Evolutionary conservation across 1,139 yeast genomes (phyloP).

Genomic region (Kluyveromyces sp.): DNA sequence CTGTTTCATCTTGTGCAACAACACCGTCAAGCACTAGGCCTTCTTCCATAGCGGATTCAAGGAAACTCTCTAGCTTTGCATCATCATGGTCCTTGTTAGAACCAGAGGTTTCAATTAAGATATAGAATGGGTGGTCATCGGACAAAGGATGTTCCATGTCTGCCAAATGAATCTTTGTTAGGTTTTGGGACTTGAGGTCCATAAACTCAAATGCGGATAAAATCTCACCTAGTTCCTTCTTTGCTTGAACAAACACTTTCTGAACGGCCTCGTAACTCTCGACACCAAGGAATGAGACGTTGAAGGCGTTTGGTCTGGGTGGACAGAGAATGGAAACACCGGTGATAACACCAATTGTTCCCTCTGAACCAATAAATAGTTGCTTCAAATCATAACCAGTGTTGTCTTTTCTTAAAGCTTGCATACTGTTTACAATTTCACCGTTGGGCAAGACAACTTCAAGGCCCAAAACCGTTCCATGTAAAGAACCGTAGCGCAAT

Average conservation of each 20-base stretch:
- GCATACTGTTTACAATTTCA: slow-evolving; percentile 65
- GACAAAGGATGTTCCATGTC: slow-evolving; percentile 68
- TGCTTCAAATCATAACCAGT: slow-evolving; percentile 89
- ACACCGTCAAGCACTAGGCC: slow-evolving; percentile 86
- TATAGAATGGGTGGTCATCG: slow-evolving; percentile 74
- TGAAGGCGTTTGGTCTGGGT: slow-evolving; percentile 78
- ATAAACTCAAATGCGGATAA: slow-evolving; percentile 91
- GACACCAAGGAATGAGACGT: slow-evolving; percentile 84
- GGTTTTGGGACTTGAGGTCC: slow-evolving; percentile 70
- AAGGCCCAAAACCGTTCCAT: slow-evolving; percentile 83
- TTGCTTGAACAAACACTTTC: slow-evolving; percentile 72
- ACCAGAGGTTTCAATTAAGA: slow-evolving; percentile 89
- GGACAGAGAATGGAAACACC: slow-evolving; percentile 89
- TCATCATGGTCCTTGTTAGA: slow-evolving; percentile 82
- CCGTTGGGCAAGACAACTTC: slow-evolving; percentile 90
- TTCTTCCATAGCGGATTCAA: slow-evolving; percentile 77
- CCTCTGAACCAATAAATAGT: slow-evolving; percentile 83
- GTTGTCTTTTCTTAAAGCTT: slow-evolving; percentile 79
- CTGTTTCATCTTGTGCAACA: slow-evolving; percentile 91
- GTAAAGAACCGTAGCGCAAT: slow-evolving; percentile 81
- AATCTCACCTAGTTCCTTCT: slow-evolving; percentile 72
- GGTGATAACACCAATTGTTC: slow-evolving; percentile 80
- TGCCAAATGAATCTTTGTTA: slow-evolving; percentile 51
- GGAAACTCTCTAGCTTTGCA: slow-evolving; percentile 67
- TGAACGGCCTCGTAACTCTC: slow-evolving; percentile 76